Percentiles rank a stretch among this genome's conserved stretches.
These are phyloP conservation scores for Cyclotella choctawhatcheeana DNA, from an alignment of 108 stramenopile species.

Conservation along the genomic window DNA sequence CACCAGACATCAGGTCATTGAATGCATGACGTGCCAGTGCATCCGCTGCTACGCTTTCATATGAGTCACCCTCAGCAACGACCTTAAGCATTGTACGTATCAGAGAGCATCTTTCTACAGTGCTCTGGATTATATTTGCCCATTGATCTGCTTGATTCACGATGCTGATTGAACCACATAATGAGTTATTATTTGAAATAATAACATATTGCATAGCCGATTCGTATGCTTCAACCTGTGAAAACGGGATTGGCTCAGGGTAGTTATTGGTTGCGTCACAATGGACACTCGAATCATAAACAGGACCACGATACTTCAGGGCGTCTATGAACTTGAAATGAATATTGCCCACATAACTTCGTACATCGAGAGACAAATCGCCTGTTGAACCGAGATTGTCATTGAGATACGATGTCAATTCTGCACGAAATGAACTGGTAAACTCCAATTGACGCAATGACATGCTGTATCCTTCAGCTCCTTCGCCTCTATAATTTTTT, in stretches of 20 bases:
- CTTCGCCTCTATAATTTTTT: constrained; percentile 35
- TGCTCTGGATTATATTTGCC: constrained; percentile 16
- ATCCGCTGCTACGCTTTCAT: constrained; percentile 45
- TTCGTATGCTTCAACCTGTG: constrained; percentile 54
- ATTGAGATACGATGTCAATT: constrained; percentile 24
- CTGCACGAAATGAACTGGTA: constrained; percentile 40
- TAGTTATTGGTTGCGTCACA: constrained; percentile 8
- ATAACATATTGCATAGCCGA: constrained; percentile 82
- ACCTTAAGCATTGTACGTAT: constrained; percentile 70
- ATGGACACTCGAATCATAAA: constrained; percentile 2
- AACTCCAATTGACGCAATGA: constrained; percentile 50
- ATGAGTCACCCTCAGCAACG: constrained; percentile 55
- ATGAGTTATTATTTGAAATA: background rate
- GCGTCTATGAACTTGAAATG: constrained; percentile 50
- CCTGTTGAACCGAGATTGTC: background rate
- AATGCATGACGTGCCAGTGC: constrained; percentile 56
- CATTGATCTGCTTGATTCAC: background rate
- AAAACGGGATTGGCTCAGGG: constrained; percentile 26
- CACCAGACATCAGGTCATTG: constrained; percentile 59
- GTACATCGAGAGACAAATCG: background rate
- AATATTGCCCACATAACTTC: constrained; percentile 18
- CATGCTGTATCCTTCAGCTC: constrained; percentile 45
- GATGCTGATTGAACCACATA: constrained; percentile 6
- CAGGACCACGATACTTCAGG: constrained; percentile 29
- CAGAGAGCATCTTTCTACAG: constrained; percentile 74